These are phyloP conservation scores for Microascus cirrosus DNA, from an alignment of 2,329 filamentous ascomycete genomes.

Conservation along the genomic window DNA sequence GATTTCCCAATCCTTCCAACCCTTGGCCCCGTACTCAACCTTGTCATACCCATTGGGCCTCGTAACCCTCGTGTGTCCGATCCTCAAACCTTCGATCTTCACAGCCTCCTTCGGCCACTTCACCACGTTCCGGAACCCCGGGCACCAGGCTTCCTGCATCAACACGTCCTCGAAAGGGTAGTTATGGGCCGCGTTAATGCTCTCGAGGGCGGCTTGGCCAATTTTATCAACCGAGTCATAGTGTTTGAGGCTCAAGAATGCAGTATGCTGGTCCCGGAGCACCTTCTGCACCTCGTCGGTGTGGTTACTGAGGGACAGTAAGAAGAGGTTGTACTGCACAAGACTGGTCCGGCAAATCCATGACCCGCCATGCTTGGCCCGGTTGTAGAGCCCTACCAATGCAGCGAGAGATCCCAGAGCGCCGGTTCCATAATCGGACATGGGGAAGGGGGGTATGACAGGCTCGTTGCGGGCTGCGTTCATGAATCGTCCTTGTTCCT, in stretches of 20 bases:
- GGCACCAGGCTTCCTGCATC: constrained; percentile 29
- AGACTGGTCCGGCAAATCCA: constrained; percentile 55
- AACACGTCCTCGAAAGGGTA: constrained; percentile 36
- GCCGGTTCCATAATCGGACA: constrained; percentile 56
- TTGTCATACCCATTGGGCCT: constrained; percentile 44
- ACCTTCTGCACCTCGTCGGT: constrained; percentile 37
- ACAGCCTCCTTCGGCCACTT: constrained; percentile 29
- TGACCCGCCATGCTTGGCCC: constrained; percentile 52
- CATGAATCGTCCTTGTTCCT: constrained; percentile 53
- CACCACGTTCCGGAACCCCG: constrained; percentile 31
- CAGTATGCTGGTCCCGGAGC: constrained; percentile 31
- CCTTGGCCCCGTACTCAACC: constrained; percentile 25
- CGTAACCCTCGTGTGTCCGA: constrained; percentile 31
- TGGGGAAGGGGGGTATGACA: constrained; percentile 54
- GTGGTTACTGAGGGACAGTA: constrained; percentile 50
- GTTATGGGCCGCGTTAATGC: constrained; percentile 39
- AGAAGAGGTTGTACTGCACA: constrained; percentile 56
- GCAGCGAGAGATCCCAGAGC: constrained; percentile 61
- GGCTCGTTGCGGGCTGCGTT: constrained; percentile 49
- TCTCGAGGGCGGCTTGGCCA: constrained; percentile 44
- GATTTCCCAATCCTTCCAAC: constrained; percentile 26
- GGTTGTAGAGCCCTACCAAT: constrained; percentile 49
- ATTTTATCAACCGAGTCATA: constrained; percentile 56
- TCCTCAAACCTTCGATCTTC: constrained; percentile 27
- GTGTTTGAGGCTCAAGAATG: constrained; percentile 47